Base-by-base conservation (phyloP, 2,329 filamentous ascomycete genomes). In the Colletotrichum spaethianum region DNA sequence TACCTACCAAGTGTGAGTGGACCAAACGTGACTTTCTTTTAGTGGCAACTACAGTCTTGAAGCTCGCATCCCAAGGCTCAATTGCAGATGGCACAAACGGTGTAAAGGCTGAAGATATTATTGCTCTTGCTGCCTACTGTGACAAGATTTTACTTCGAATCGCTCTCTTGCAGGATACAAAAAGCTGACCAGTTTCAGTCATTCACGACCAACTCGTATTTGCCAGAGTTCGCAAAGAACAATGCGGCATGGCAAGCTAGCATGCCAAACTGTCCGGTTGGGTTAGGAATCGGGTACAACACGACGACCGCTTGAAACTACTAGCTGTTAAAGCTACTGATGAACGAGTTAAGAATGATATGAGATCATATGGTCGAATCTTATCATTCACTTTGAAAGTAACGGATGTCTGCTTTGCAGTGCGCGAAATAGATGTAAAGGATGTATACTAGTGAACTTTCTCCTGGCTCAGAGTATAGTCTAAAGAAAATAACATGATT, bases 151-250 rank as follows among this genome's bases (percentile, higher is more conserved):
- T 9, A 18, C 20, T 33, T 2, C 33, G 3, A 14, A 9, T 20
- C 44, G 18, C 26, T 3, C 28, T 36, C 1, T 52, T 40, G 9
- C n/a, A 23, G 14, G 50, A 12, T 9, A 20, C 23, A 1, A 20
- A 6, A 28, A 56, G 40, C 61, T 69, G n/a, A 69, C 33, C 11
- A 4, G 20, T 33, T 18, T 12, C n/a, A 70, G 67, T 33, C 62
- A 0, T 70, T 70, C 16, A 70, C 67, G 3, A 70, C 67, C 4
- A 70, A 70, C 36, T 70, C 62, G 7, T 70, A 70, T 9, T 18
- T 70, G 26, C 62, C 67, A 2, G 46, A 36, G n/a, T 68, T 38
- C 23, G 63, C 68, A 36, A 67, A 57, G 40, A 50, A 33, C 7
- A 26, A 16, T 26, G 56, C 57, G 1, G 4, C 68, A 6, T 71